phyloP scores from a whole-genome alignment of 345 rosid genomes.

The Heritiera fomes region DNA sequence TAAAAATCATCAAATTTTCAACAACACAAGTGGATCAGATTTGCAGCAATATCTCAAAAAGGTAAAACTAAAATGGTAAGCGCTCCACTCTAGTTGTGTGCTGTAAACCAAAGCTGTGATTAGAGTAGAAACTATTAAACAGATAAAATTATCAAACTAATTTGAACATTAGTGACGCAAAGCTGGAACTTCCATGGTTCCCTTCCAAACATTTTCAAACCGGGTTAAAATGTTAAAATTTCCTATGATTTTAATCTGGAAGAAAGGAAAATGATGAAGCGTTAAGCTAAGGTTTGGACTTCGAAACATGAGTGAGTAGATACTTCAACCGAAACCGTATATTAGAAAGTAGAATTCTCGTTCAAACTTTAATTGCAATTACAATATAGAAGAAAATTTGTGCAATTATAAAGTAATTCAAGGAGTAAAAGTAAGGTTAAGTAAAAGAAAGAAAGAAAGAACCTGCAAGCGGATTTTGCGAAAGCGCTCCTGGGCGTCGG shows the following conservation, averaged over 20 bases:
- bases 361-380: not conserved
- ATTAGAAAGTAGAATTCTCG: not conserved
- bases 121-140: not conserved
- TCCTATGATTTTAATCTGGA: not conserved
- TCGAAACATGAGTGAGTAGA: not conserved
- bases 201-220: not conserved
- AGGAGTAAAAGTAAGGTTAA: not conserved
- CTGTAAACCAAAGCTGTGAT: not conserved
- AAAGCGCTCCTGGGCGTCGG: slow-evolving; percentile 81
- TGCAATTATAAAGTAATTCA: not conserved
- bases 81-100: not conserved
- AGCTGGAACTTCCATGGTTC: not conserved
- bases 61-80: not conserved
- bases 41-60: not conserved
- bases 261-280: not conserved
- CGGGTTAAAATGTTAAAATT: not conserved
- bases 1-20: not conserved
- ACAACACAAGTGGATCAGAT: not conserved
- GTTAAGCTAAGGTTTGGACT: not conserved
- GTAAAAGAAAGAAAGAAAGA: not conserved
- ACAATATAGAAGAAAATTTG: not conserved
- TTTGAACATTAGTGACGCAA: not conserved
- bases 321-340: not conserved
- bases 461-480: slow-evolving; percentile 84
- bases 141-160: not conserved